Evolutionary conservation across 2,329 filamentous ascomycete genomes (phyloP), one percentile per base, ranked within the genome.

Genomic region (Magnaporthiopsis poae): DNA sequence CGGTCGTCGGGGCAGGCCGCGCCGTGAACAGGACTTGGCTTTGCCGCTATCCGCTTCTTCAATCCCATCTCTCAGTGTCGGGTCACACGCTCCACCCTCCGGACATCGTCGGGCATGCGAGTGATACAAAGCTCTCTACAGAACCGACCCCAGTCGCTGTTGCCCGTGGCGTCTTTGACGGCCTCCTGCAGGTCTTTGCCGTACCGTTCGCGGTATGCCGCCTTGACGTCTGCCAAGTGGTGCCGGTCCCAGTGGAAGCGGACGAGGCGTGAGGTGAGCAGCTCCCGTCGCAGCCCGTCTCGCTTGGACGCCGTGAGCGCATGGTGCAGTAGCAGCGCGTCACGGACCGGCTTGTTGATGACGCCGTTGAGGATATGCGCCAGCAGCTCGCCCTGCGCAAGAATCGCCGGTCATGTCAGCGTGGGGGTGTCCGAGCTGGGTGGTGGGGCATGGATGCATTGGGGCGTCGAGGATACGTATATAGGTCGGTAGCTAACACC

Each of bases 321-420:
- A 79, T 98, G 95, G 77, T 96, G 88, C 1, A 99, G 82, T 2
- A 98, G 87, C 56, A 97, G 84, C 3, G 94, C 92, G 76, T 98
- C 95, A 66, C 95, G 91, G 69, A 96, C 92, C 7, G 95, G 93
- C 68, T 90, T 90, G 80, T 98, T 98, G 80, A 98, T 96, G 67
- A 96, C 88, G 73, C 95, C 95, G 78, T 98, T 97, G 73, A 99
- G 88, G 71, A 98, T 91, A 77, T 98, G 95, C 0, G 92, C 91
- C 56, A 98, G 87, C 27, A 96, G 88, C 80, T 99, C 95, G 70
- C 95, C 95, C 93, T 97, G 68, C n/a, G 15, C 52, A 18, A 60
- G 18, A 25, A 56, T 11, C 5, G 15, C 33, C 36, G 15, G 29
- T 11, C 56, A 63, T 29, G 12, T 35, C 33, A 35, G 27, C 46